phyloP scores from a whole-genome alignment of 2,329 filamentous ascomycete genomes.

The Colletotrichum liaoningense region DNA sequence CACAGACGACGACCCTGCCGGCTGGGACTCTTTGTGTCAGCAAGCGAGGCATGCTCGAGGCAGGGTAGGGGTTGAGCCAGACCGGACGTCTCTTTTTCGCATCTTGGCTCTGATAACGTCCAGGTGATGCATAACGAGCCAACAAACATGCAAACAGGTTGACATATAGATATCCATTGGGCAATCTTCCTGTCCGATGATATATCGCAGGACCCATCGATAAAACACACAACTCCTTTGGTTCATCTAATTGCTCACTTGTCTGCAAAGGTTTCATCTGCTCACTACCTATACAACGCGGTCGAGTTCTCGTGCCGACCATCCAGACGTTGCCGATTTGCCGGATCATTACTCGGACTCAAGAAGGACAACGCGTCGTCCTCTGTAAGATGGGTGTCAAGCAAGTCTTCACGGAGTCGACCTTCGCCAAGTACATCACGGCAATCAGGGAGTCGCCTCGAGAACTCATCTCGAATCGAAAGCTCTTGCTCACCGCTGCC shows the following conservation, averaged over 20 bases:
- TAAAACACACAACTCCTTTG: neutral
- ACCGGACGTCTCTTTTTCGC: neutral
- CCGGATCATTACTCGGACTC: neutral
- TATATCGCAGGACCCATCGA: neutral
- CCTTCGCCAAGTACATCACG: conserved; percentile 34
- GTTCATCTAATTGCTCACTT: neutral
- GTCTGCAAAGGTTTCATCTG: neutral
- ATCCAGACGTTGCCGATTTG: neutral
- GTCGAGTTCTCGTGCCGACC: neutral
- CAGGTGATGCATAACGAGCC: neutral
- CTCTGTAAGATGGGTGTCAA: conserved; percentile 12
- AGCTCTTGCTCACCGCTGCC: conserved; percentile 33
- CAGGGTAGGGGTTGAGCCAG: neutral
- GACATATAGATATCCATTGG: neutral
- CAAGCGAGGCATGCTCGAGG: neutral
- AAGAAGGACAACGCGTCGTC: neutral
- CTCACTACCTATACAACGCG: neutral
- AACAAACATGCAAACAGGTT: neutral
- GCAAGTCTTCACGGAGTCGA: conserved; percentile 5
- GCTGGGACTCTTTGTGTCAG: neutral
- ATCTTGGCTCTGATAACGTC: neutral
- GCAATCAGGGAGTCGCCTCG: conserved; percentile 36
- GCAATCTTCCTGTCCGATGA: neutral
- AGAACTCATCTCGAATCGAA: conserved; percentile 36
- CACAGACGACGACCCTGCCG: neutral